A percentile compares a stretch with the other conserved stretches of the same genome.
Conservation (phyloP, 805 yeast species). For the Saccharomycopsis babjevae region DNA sequence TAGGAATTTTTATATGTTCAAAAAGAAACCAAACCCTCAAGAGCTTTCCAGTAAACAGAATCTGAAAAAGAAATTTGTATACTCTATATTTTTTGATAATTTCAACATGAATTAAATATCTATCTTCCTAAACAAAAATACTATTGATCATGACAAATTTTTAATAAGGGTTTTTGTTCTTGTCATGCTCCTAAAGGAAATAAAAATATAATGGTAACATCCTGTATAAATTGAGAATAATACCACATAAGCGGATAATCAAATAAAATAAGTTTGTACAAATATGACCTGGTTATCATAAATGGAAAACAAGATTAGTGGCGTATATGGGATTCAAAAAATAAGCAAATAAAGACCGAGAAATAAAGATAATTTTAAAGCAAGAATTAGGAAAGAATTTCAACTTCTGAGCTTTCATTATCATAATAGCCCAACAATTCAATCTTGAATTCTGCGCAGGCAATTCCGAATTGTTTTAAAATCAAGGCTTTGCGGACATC, state of each 20-base stretch:
- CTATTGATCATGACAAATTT: too few relatives aligned
- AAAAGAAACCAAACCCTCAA: too few relatives aligned
- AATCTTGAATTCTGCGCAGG: slow-evolving; percentile 84
- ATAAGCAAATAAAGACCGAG: not conserved
- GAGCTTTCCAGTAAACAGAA: too few relatives aligned
- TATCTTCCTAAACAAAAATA: too few relatives aligned
- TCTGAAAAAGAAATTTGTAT: too few relatives aligned
- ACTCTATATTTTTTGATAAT: too few relatives aligned
- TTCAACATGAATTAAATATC: too few relatives aligned
- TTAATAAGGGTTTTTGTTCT: too few relatives aligned
- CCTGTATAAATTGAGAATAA: not conserved
- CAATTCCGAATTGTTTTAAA: slow-evolving; percentile 91
- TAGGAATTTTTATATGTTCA: too few relatives aligned
- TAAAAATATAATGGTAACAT: too few relatives aligned
- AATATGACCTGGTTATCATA: not conserved
- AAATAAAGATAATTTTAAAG: not conserved
- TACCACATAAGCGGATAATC: not conserved
- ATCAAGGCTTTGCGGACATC: slow-evolving; percentile 88
- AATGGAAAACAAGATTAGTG: not conserved
- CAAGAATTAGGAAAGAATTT: slow-evolving; percentile 1
- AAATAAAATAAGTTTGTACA: not conserved
- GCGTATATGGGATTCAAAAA: not conserved
- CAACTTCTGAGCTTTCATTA: slow-evolving; percentile 34
- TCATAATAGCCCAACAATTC: slow-evolving; percentile 69
- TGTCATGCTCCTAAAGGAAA: too few relatives aligned